These are phyloP conservation scores for Pugionium dolabratum DNA, from an alignment of 345 rosid species.

Conservation along the genomic window DNA sequence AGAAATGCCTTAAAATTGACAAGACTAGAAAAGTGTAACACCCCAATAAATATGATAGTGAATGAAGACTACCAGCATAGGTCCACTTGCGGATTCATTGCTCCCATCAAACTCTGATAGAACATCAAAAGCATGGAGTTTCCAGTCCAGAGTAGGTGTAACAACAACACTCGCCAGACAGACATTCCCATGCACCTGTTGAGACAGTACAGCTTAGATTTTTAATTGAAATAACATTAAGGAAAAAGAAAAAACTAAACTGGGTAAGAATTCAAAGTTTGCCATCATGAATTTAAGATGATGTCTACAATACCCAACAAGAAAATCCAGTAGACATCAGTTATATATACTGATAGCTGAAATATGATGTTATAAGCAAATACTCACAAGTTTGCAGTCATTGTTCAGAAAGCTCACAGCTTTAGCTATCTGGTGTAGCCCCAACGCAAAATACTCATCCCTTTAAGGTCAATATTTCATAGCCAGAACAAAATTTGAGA, in stretches of 20 bases:
- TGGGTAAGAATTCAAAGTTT: background rate
- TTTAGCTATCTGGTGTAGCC: slow-evolving; percentile 87
- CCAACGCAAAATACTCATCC: slow-evolving; percentile 98
- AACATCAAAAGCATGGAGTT: slow-evolving; percentile 97
- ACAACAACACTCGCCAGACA: slow-evolving; percentile 94
- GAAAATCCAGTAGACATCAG: slow-evolving; percentile 7
- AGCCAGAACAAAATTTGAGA: background rate
- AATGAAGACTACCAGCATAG: slow-evolving; percentile 84
- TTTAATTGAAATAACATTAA: background rate
- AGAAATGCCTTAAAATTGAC: slow-evolving; percentile 4
- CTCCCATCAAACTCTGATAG: slow-evolving; percentile 92
- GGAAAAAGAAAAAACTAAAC: background rate
- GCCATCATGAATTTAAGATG: slow-evolving; percentile 5
- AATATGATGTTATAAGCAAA: background rate
- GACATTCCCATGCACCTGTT: slow-evolving; percentile 94
- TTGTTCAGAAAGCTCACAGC: slow-evolving; percentile 99
- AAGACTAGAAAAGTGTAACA: background rate
- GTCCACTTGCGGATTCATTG: slow-evolving; percentile 73
- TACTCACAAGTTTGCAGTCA: slow-evolving; percentile 95
- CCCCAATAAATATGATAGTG: slow-evolving; percentile 13
- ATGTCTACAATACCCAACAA: slow-evolving; percentile 9
- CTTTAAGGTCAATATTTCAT: slow-evolving; percentile 49
- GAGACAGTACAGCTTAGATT: slow-evolving; percentile 17
- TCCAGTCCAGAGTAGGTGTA: slow-evolving; percentile 97
- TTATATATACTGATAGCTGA: slow-evolving; percentile 13